Evolutionary conservation across 1,139 yeast species (phyloP).

Genomic region (Debaryomyces robertsiae): DNA sequence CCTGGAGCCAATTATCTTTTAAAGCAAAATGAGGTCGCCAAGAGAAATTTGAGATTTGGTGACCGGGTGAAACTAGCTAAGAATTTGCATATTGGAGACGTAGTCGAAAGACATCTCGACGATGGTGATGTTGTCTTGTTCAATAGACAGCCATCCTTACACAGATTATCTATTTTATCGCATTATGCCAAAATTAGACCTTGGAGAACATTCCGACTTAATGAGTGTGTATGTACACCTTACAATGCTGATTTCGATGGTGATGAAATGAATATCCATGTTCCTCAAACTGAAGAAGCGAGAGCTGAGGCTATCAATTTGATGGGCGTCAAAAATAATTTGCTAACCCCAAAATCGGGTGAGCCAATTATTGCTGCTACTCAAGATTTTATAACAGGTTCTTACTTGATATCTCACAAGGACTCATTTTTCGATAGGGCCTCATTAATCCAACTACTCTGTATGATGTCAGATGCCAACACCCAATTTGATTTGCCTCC

Average conservation of each 20-base stretch:
- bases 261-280: slow-evolving; percentile 98
- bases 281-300: slow-evolving; percentile 99
- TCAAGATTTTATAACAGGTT: slow-evolving; percentile 98
- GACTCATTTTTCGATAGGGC: slow-evolving; percentile 93
- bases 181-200: slow-evolving; percentile 97
- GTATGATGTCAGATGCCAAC: slow-evolving; percentile 96
- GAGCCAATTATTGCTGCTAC: slow-evolving; percentile 99
- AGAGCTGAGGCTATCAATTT: slow-evolving; percentile 95
- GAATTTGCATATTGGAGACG: slow-evolving; percentile 79
- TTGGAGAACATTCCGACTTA: slow-evolving; percentile 96
- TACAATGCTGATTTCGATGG: slow-evolving; percentile 99
- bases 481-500: slow-evolving; percentile 91
- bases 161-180: slow-evolving; percentile 88
- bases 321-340: slow-evolving; percentile 96
- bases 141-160: slow-evolving; percentile 97
- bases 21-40: slow-evolving; percentile 81
- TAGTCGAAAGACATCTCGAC: slow-evolving; percentile 96
- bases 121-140: slow-evolving; percentile 96
- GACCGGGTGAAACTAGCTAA: slow-evolving; percentile 78
- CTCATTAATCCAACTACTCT: slow-evolving; percentile 73
- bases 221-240: slow-evolving; percentile 99
- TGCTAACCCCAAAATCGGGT: slow-evolving; percentile 95
- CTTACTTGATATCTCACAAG: slow-evolving; percentile 87
- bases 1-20: slow-evolving; percentile 96
- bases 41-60: slow-evolving; percentile 88